Evolutionary conservation across 1,284 basidiomycete species (phyloP).

Genomic region (Pseudozyma hubeiensis): DNA sequence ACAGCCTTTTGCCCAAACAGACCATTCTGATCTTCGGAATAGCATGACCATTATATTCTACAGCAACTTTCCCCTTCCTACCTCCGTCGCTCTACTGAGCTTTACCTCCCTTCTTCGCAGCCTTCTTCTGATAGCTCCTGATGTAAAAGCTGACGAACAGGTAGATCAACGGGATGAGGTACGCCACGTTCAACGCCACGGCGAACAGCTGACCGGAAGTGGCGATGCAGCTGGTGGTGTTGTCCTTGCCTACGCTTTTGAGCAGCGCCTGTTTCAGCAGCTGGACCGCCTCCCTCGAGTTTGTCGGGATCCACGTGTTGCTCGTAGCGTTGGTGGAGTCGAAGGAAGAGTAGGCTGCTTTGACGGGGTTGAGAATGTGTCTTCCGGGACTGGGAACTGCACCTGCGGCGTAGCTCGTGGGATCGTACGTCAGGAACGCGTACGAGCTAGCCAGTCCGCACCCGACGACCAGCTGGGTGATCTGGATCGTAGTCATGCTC

Average conservation of each 20-base stretch:
- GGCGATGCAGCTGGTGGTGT: constrained; percentile 33
- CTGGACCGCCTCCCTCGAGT: constrained; percentile 26
- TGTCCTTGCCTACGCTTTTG: constrained; percentile 8
- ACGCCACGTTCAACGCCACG: constrained; percentile 47
- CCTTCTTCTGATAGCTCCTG: constrained; percentile 50
- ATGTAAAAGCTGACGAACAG: constrained; percentile 62
- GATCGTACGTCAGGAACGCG: constrained; percentile 42
- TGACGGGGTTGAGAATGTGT: constrained; percentile 32
- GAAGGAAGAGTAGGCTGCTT: constrained; percentile 22
- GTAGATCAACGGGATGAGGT: constrained; percentile 56
- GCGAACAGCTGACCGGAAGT: constrained; percentile 47
- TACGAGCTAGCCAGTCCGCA: constrained; percentile 44
- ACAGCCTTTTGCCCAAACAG: no score
- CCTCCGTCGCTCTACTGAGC: constrained; percentile 14
- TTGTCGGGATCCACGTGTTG: constrained; percentile 2
- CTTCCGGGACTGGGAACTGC: constrained; percentile 40
- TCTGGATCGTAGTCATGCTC: constrained; percentile 61
- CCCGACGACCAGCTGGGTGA: constrained; percentile 60
- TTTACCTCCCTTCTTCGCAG: constrained; percentile 33
- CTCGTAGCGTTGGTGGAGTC: constrained; percentile 10
- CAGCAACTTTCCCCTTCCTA: no score
- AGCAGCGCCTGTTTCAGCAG: constrained; percentile 30
- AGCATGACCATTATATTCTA: no score
- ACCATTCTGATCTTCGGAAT: no score
- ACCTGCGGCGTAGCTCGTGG: constrained; percentile 37